Evolutionary conservation across 2,329 filamentous ascomycete genomes (phyloP), one percentile per base, ranked within the genome.

Genomic region (Lasiodiplodia theobromae): DNA sequence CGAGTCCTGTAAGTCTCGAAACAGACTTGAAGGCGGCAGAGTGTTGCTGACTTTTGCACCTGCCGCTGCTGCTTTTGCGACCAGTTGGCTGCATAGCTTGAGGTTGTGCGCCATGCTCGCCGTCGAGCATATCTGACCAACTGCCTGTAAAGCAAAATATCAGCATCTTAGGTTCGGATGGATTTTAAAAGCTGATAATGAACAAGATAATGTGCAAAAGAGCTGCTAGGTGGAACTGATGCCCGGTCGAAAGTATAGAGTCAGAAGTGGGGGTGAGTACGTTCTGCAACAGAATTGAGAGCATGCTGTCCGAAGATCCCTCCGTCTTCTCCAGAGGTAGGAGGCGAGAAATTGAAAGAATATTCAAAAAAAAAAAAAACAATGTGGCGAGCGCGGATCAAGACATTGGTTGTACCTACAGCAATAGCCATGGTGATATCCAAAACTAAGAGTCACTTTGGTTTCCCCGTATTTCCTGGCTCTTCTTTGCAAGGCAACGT

Each of bases 81-180:
- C 86, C 56, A 97, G 85, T 51, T 80, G 83, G 70, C 89, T 88
- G 79, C 93, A 97, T 79, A 95, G 91, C 62, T 87, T 83, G 54
- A 97, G 88, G 78, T 97, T 98, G 74, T 91, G 87, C 72, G 87
- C 81, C 84, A 96, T 89, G 71, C 88, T 92, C 70, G 89, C 86
- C 69, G 93, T 96, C 47, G 94, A 94, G 82, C 93, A 94, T 80
- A 97, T 88, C 81, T 97, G 95, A 40, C 94, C 94, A 56, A 97
- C 86, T 72, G 94, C 94, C 93, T 96, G 38, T 37, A 40, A 37
- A 1, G 12, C 34, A 4, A 7, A 23, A 25, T 4, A 7, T 51
- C 8, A 21, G 21, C 44, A 18, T 18, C 14, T 4, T 4, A n/a
- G 40, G 2, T 18, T 14, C 18, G 16, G 4, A 44, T n/a, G n/a